Base-by-base conservation (phyloP, 1,139 yeast genomes). In the Pichia cactophila region DNA sequence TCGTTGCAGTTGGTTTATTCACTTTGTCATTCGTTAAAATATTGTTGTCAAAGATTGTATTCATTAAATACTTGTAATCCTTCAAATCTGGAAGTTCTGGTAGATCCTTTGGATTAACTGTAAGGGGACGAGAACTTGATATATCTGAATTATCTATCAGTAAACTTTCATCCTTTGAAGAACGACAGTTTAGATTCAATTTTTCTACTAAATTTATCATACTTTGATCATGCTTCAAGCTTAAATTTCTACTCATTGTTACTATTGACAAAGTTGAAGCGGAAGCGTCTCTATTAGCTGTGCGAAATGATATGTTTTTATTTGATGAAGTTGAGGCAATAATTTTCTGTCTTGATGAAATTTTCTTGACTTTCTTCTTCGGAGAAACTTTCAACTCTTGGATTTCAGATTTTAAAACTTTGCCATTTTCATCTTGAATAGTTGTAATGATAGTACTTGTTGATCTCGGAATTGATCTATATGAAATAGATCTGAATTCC, bases 381-480 rank as follows among this genome's bases (percentile, higher is more conserved):
- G 46, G 35, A 3, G 48, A 37, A 10, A 42, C 29, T 10, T 12
- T 50, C 37, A 57, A 54, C 38, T 48, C 47, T 41, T 54, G 55
- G 12, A 46, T 33, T 38, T 50, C 44, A 31, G 65, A 60, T 46
- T 64, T 61, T 11, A 59, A 46, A n/a, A 62, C 56, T 3, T 64
- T 55, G 2, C 75, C 75, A 53, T 68, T 62, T 33, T 64, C 68
- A 53, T 70, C 66, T 37, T 64, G 60, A 42, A 69, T 64, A 0
- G 75, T 74, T 1, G 82, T 77, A 47, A 70, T 75, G 26, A 62
- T 50, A n/a, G 58, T 69, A 41, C 80, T 72, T 10, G 73, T 68
- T 2, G 81, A 74, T 41, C 49, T 52, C 42, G 57, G 54, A 31
- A 41, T 41, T 16, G 38, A 41, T 26, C 17, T 12, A 31, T 10